Base-by-base conservation (phyloP, 106 monocot genomes). In the Dioscorea zingiberensis region DNA sequence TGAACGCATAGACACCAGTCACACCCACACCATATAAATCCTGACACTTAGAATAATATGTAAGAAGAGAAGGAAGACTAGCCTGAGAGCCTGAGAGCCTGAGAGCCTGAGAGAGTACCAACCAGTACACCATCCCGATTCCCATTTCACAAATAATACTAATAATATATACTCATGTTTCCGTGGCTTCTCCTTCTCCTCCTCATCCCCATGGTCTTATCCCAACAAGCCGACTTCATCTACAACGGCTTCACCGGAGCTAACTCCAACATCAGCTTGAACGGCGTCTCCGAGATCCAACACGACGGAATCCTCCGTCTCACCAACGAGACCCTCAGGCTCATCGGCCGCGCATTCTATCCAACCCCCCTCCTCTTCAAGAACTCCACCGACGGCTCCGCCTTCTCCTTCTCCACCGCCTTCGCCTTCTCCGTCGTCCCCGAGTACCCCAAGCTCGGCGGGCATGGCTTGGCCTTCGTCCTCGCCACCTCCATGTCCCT, bases 281-380 rank as follows among this genome's bases (percentile, higher is more conserved):
- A 8, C 22, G 55, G 63, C 2, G 0, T 55, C 21, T 49, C 72
- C 16, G 14, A n/a, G 19, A 21, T 63, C 63, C 55, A 61, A 7
- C 15, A 22, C 29, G 18, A 22, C 13, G 55, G 62, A 3, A 25
- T 63, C 54, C 63, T 72, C 15, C 63, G 54, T 15, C 63, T 72
- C 21, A 72, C 72, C 14, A 72, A 72, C 63, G 24, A 15, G 44
- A 55, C 54, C 14, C 11, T 16, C 7, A 4, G 44, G 15, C 2
- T 16, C 4, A 27, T 25, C 4, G 72, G 53, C 44, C 72, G 63
- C 12, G 72, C 63, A 29, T 72, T 72, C 72, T 44, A 61, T 55
- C 30, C 53, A 28, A 7, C 24, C 23, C 64, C 72, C 0, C 21
- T 64, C 54, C 62, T 25, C 19, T 26, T 71, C 19, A 16, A 19